phyloP scores from a whole-genome alignment of 495 filamentous ascomycete species.

The Lepidopterella palustris region DNA sequence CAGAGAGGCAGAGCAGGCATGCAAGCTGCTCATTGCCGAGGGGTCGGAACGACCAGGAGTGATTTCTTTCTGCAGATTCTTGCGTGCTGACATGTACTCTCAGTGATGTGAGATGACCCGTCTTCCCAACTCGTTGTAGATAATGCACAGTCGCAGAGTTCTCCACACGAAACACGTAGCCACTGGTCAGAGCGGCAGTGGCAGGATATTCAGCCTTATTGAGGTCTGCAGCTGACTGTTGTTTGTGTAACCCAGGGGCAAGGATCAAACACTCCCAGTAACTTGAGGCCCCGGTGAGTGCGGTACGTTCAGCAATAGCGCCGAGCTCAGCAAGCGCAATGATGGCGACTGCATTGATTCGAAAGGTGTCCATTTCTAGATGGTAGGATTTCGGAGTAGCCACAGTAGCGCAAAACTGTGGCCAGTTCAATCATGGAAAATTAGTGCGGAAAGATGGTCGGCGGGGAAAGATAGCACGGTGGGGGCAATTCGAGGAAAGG shows the following conservation, averaged over 20 bases:
- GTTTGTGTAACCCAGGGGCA: slow-evolving; percentile 54
- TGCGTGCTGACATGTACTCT: not conserved
- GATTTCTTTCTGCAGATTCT: no score
- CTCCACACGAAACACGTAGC: slow-evolving; percentile 33
- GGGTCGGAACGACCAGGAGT: not conserved
- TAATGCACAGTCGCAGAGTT: slow-evolving; percentile 28
- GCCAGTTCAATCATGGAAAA: no score
- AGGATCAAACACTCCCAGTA: slow-evolving; percentile 50
- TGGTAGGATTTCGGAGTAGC: not conserved
- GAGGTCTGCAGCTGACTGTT: slow-evolving; percentile 45
- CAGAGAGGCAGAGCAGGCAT: not conserved
- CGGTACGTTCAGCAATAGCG: slow-evolving; percentile 48
- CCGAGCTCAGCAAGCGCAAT: slow-evolving; percentile 53
- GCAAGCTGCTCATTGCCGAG: not conserved
- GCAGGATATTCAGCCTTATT: slow-evolving; percentile 33
- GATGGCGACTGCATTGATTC: not conserved
- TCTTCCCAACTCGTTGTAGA: slow-evolving; percentile 21
- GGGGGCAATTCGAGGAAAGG: no score
- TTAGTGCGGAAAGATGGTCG: no score
- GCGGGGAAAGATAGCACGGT: no score
- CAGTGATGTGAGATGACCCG: not conserved
- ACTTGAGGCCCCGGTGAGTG: slow-evolving; percentile 46
- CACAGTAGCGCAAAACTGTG: not conserved
- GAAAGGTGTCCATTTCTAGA: not conserved
- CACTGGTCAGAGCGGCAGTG: slow-evolving; percentile 8